phyloP scores from a whole-genome alignment of 2,329 filamentous ascomycete species.

The Neospermospora avenae region DNA sequence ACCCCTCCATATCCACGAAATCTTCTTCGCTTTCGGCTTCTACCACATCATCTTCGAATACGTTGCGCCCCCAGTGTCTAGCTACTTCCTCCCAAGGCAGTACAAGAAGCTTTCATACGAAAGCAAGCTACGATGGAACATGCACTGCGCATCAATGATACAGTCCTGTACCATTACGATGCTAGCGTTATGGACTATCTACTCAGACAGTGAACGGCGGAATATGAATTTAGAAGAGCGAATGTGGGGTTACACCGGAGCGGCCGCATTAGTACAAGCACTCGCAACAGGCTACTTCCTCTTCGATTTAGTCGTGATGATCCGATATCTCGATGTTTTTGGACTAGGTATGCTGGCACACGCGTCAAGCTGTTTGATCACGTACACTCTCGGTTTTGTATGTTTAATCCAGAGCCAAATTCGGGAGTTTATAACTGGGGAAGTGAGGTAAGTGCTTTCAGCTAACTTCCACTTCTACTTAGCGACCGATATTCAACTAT shows the following conservation, averaged over 20 bases:
- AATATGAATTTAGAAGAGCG: conserved; percentile 63
- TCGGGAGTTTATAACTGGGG: neutral
- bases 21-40: conserved; percentile 59
- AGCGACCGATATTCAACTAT: conserved; percentile 81
- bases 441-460: conserved; percentile 11
- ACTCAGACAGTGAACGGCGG: conserved; percentile 60
- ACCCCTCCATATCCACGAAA: conserved; percentile 72
- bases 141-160: conserved; percentile 75
- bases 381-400: conserved; percentile 79
- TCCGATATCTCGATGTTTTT: conserved; percentile 60
- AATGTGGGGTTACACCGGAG: conserved; percentile 76
- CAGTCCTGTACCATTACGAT: conserved; percentile 68
- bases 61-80: conserved; percentile 64
- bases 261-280: conserved; percentile 66
- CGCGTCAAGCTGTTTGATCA: conserved; percentile 59
- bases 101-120: conserved; percentile 62
- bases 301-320: conserved; percentile 25
- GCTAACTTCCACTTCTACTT: conserved; percentile 12
- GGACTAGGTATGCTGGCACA: conserved; percentile 59
- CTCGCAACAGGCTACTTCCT: conserved; percentile 66
- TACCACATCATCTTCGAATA: conserved; percentile 66
- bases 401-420: conserved; percentile 38
- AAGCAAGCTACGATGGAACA: conserved; percentile 71
- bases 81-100: conserved; percentile 50
- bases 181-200: conserved; percentile 69